Evolutionary conservation across 805 yeast species (phyloP), one percentile per base, ranked within the genome.

Genomic region (Ogataea wickerhamii): DNA sequence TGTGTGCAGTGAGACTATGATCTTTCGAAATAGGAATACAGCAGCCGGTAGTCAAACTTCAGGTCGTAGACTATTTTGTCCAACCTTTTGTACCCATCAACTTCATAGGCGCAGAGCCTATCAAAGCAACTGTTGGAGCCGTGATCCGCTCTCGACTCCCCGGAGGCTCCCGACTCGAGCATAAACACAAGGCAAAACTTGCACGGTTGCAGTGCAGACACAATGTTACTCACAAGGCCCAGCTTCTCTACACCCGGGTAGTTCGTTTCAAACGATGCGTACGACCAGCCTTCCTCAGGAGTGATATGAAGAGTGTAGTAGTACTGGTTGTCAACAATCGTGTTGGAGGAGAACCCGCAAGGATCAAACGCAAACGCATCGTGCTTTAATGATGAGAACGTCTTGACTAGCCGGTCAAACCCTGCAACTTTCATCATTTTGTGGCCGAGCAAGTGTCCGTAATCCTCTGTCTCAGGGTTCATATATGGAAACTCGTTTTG

Each of bases 211-310:
- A 91, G 82, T 20, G 83, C 71, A 4, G 63, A 53, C 47, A 88
- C 67, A 2, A 88, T 82, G 27, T 73, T 74, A 28, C 63, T 48
- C 44, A 86, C 60, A 7, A 87, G 78, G n/a, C 71, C 73, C 22
- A 71, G 56, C 51, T 81, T 75, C 45, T 69, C 63, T 26, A 67
- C 66, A 11, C 58, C 49, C 6, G 83, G 81, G 28, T 80, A 86
- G 60, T 87, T 91, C 16, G 96, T 80, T 60, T 93, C 98, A 61
- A 93, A 93, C 7, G 95, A 85, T 4, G 98, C 98, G 62, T 91
- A 91, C 4, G 96, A 87, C 87, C 94, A 91, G 25, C 91, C 95
- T 17, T 70, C 59, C 58, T 93, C 98, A 0, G 98, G 98, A 0
- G 98, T 93, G 28, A 93, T 85, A 58, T 93, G 98, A 41, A 89